Evolutionary conservation across 2,329 filamentous ascomycete genomes (phyloP), one percentile per base, ranked within the genome.

Genomic region (Pyrenophora graminea): DNA sequence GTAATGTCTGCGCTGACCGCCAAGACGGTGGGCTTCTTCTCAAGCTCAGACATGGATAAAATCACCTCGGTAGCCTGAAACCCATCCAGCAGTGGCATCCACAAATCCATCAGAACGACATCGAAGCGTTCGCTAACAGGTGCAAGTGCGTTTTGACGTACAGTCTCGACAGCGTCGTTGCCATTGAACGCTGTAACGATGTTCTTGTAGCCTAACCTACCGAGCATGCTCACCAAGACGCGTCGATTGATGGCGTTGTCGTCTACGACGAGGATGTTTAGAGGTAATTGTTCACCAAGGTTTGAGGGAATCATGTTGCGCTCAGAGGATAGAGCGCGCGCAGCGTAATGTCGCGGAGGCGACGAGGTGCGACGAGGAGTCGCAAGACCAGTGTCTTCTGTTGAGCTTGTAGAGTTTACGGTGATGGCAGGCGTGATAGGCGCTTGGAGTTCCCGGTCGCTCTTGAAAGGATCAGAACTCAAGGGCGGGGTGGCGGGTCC

Each of bases 61-160:
- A 90, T 90, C 39, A 78, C 75, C 61, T 82, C 79, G 0, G 86
- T 83, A 2, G 87, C 87, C 64, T 89, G 82, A 58, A 88, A 89
- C 1, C 87, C 87, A 63, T 89, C 86, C 78, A 89, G 85, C 57
- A 85, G 77, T 1, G 87, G 87, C 85, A 90, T 90, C 87, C 87
- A 90, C 8, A 90, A 79, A 69, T 90, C 87, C 87, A 90, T 90
- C 37, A 89, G 73, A 19, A 90, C 79, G 2, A 87, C 79, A 61
- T 88, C 82, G 49, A 89, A 82, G 36, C 72, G 69, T 15, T 67
- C 56, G 23, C 58, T 64, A 23, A 56, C 44, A 48, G 66, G 44
- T 23, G 44, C 53, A 12, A 55, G 45, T 13, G 61, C 54, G 21
- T 74, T 69, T 41, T 77, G 76, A 45, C 75, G 70, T 77, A 87